phyloP scores from a whole-genome alignment of 768 basidiomycete genomes.

The Russula olivacea region DNA sequence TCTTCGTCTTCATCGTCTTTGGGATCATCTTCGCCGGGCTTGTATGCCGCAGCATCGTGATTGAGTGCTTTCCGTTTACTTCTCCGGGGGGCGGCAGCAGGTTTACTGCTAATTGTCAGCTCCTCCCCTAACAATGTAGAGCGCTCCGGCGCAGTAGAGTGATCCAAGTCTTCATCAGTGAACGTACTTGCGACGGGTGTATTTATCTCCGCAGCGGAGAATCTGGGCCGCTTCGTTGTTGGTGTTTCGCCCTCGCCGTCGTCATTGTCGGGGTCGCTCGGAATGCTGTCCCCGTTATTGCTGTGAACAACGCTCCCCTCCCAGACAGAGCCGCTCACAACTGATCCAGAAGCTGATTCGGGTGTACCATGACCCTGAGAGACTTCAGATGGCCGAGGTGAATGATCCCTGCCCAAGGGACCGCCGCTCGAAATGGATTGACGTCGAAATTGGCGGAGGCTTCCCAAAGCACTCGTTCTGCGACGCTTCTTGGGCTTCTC shows the following conservation, averaged over 20 bases:
- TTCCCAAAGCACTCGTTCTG: conserved; percentile 15
- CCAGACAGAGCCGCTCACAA: neutral
- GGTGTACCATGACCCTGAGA: conserved; percentile 6
- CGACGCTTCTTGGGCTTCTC: conserved; percentile 28
- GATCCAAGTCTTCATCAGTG: neutral
- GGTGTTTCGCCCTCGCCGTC: neutral
- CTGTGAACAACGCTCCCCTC: neutral
- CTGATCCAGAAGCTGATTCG: conserved; percentile 12
- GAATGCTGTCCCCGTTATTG: neutral
- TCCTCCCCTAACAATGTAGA: neutral
- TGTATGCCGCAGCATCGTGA: conserved; percentile 23
- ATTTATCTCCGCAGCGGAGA: neutral
- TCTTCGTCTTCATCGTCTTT: conserved; percentile 16
- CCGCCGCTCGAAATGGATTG: conserved; percentile 15
- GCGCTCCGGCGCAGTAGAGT: neutral
- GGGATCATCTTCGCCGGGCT: conserved; percentile 18
- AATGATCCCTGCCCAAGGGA: conserved; percentile 7
- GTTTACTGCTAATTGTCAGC: neutral
- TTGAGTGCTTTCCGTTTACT: conserved; percentile 24
- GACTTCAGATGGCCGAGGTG: conserved; percentile 12
- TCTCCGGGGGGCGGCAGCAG: conserved; percentile 6
- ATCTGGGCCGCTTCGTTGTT: conserved; percentile 11
- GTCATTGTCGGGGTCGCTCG: conserved; percentile 10
- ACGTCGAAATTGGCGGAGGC: conserved; percentile 14
- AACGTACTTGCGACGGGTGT: neutral